Evolutionary conservation across 139 green algal genomes (phyloP).

Genomic region (Chlamydomonas sp.): DNA sequence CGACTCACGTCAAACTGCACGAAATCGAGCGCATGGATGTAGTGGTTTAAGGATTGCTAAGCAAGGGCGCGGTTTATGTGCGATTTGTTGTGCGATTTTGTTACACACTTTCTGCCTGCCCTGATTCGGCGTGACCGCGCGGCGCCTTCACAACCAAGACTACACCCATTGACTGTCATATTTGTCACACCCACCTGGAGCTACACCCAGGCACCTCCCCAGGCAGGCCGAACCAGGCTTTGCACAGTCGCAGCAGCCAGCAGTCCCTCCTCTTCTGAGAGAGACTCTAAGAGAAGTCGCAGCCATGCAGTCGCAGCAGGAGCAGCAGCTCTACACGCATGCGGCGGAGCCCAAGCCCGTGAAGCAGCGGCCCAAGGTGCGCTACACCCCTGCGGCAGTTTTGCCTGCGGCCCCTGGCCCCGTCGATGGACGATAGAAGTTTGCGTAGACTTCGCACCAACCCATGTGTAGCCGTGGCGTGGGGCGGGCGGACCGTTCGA

Average conservation of each 20-base stretch:
- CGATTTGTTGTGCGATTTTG: no score
- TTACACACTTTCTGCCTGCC: no score
- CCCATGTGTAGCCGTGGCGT: no score
- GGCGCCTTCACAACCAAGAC: background rate
- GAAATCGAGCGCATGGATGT: no score
- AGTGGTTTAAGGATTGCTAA: no score
- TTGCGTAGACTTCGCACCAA: no score
- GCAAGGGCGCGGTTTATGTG: no score
- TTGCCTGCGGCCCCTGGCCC: no score
- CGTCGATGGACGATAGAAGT: no score
- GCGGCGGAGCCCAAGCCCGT: conserved; percentile 52
- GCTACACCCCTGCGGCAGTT: background rate
- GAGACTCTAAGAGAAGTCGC: background rate
- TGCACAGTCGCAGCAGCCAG: background rate
- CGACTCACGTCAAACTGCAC: no score
- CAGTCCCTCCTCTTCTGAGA: background rate
- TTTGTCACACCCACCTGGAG: no score
- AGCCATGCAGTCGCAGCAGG: conserved; percentile 24
- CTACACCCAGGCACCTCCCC: no score
- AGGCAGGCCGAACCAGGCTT: background rate
- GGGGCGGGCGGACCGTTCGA: background rate
- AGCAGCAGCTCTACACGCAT: conserved; percentile 56
- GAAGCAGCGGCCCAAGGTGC: conserved; percentile 43
- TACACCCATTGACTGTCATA: background rate
- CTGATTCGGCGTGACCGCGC: background rate